Conservation (phyloP, 139 green algal species). For the Micromonas commoda region DNA sequence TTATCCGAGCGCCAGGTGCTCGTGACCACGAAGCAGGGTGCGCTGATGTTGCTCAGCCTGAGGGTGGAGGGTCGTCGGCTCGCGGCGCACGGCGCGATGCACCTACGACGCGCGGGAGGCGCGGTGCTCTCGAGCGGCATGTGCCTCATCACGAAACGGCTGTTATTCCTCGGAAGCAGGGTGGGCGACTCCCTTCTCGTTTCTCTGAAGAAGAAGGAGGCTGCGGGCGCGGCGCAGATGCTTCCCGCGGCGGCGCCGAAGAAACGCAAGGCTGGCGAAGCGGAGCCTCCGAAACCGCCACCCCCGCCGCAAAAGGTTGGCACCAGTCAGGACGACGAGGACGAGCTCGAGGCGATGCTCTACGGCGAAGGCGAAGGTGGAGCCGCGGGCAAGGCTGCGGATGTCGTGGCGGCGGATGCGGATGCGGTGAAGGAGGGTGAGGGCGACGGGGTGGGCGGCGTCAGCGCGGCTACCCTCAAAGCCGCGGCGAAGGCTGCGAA, state of each 20-base stretch:
- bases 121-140: conserved; percentile 40
- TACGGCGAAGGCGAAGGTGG: neutral
- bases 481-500: conserved; percentile 10
- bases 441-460: conserved; percentile 35
- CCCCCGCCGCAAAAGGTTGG: neutral
- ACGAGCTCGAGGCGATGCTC: conserved; percentile 17
- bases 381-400: conserved; percentile 7
- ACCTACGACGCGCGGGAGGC: conserved; percentile 22
- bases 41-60: conserved; percentile 53
- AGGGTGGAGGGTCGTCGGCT: conserved; percentile 32
- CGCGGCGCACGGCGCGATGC: conserved; percentile 22
- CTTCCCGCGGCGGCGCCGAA: conserved; percentile 5
- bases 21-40: conserved; percentile 52
- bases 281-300: conserved; percentile 2
- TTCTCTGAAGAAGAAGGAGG: conserved; percentile 36
- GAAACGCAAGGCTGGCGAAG: conserved; percentile 18
- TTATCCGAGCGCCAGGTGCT: conserved; percentile 36
- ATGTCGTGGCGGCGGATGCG: conserved; percentile 6
- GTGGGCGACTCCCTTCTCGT: conserved; percentile 78
- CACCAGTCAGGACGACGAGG: neutral
- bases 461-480: conserved; percentile 15
- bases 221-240: conserved; percentile 5
- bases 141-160: conserved; percentile 30
- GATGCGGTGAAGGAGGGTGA: conserved; percentile 11
- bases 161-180: conserved; percentile 77